These are phyloP conservation scores for Xanthoceras sorbifolium DNA, from an alignment of 345 rosid genomes.

Conservation along the genomic window DNA sequence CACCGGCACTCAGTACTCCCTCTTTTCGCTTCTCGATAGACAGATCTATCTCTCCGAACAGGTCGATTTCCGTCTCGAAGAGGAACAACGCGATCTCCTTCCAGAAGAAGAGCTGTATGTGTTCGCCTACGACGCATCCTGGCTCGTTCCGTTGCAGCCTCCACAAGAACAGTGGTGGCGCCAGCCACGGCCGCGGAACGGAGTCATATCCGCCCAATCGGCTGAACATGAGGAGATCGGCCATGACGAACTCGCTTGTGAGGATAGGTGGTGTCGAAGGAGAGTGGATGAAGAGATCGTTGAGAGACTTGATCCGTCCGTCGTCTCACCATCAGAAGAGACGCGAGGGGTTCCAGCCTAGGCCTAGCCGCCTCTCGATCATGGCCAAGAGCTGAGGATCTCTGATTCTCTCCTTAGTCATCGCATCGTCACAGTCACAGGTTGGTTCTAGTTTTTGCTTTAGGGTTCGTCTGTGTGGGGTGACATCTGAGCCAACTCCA, in stretches of 20 bases:
- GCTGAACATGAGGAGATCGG: constrained; percentile 80
- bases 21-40: constrained; percentile 67
- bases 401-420: no score
- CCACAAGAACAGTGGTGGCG: constrained; percentile 50
- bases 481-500: constrained; percentile 7
- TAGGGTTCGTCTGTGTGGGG: not conserved
- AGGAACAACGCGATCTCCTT: constrained; percentile 37
- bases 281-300: constrained; percentile 81
- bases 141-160: constrained; percentile 83
- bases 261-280: constrained; percentile 97
- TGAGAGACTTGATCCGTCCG: constrained; percentile 82
- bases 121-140: constrained; percentile 88
- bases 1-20: constrained; percentile 38
- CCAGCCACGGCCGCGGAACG: constrained; percentile 29
- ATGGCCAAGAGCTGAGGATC: constrained; percentile 61
- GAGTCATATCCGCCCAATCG: constrained; percentile 49
- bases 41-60: constrained; percentile 55
- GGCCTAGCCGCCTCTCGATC: constrained; percentile 73
- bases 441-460: constrained; percentile 33
- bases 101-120: constrained; percentile 66
- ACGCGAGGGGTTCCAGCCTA: constrained; percentile 57
- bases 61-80: constrained; percentile 51
- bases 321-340: constrained; percentile 84
- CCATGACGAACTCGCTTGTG: constrained; percentile 88
- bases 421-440: constrained; percentile 24